Evolutionary conservation across 441 rosid genomes (phyloP).

Genomic region (Euphorbia corollata): DNA sequence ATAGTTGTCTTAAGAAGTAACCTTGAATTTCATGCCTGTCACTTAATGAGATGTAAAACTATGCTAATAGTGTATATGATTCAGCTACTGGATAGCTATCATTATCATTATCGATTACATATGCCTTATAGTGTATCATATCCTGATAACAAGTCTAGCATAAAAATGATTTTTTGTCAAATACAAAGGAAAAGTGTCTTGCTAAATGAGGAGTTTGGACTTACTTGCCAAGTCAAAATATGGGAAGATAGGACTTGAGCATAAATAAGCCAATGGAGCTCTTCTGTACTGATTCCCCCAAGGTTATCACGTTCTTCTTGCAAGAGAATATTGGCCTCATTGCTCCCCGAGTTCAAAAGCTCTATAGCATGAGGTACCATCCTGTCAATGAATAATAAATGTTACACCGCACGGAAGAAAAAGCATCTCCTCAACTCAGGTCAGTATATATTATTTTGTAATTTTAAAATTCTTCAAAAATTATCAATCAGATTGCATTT

Average conservation of each 20-base stretch:
- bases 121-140: neutral
- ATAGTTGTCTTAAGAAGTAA: too few species aligned
- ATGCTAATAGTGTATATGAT: too few species aligned
- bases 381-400: slow-evolving; percentile 38
- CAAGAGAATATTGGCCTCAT: slow-evolving; percentile 64
- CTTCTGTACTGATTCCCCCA: slow-evolving; percentile 76
- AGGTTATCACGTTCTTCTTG: slow-evolving; percentile 58
- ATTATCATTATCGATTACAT: too few species aligned
- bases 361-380: slow-evolving; percentile 89
- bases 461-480: neutral
- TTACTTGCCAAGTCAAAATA: slow-evolving; percentile 92
- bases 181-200: slow-evolving; percentile 2
- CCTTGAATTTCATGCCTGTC: too few species aligned
- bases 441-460: neutral
- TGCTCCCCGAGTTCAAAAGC: slow-evolving; percentile 69
- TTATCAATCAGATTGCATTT: slow-evolving; percentile 6
- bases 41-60: too few species aligned
- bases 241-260: slow-evolving; percentile 95
- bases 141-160: neutral
- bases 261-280: slow-evolving; percentile 80
- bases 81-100: too few species aligned
- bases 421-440: neutral
- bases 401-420: slow-evolving; percentile 3
- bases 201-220: slow-evolving; percentile 19
- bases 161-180: slow-evolving; percentile 9